Percentiles rank a stretch among this genome's conserved stretches.
Evolutionary conservation across 2,329 filamentous ascomycete species (phyloP).

Genomic region (Ceratocystis albifundus): DNA sequence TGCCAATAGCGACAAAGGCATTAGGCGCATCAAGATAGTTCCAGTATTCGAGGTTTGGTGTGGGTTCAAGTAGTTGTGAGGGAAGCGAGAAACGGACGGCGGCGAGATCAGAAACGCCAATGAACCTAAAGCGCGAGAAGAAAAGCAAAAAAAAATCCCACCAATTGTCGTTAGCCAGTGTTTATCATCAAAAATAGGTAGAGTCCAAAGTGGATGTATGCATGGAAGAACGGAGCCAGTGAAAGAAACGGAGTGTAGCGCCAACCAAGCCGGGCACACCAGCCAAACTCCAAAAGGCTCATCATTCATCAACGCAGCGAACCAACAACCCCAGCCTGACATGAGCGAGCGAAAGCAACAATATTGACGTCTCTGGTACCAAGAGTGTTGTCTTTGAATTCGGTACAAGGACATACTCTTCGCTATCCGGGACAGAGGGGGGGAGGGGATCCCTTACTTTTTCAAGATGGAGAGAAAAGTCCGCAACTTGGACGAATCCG

Average conservation of each 20-base stretch:
- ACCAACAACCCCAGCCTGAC: background rate
- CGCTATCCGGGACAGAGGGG: background rate
- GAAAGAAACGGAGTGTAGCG: background rate
- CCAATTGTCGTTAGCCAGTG: background rate
- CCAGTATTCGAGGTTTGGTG: conserved; percentile 97
- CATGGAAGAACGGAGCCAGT: background rate
- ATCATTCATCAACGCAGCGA: background rate
- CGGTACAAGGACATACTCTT: background rate
- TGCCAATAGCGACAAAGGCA: conserved; percentile 71
- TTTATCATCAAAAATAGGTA: background rate
- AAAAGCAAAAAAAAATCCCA: background rate
- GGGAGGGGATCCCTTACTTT: conserved; percentile 20
- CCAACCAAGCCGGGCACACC: background rate
- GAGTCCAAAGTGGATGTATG: background rate
- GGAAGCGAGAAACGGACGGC: conserved; percentile 92
- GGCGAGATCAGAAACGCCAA: conserved; percentile 90
- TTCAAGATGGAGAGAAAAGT: conserved; percentile 22
- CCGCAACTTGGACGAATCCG: conserved; percentile 20
- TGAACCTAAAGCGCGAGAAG: conserved; percentile 51
- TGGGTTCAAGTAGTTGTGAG: conserved; percentile 88
- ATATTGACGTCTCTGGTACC: background rate
- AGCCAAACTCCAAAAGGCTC: background rate
- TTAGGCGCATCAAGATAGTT: conserved; percentile 93
- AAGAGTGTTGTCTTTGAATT: background rate
- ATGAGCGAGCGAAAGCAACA: background rate